These are phyloP conservation scores for Phanerodontia chrysosporium DNA, from an alignment of 768 basidiomycete genomes.

Conservation along the genomic window DNA sequence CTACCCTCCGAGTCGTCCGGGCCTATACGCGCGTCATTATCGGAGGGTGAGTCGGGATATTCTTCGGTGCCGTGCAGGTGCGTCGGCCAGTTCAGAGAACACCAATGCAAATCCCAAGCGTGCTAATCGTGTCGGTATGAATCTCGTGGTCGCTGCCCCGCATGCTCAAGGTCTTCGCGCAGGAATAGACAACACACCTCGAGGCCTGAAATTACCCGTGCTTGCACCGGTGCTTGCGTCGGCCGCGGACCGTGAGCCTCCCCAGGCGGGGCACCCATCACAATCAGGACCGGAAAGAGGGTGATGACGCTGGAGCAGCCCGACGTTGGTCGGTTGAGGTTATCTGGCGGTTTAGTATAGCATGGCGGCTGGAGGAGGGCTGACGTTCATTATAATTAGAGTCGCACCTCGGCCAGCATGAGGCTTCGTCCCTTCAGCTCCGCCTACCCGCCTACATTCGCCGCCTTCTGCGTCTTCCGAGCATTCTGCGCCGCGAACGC, in stretches of 20 bases:
- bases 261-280: background rate
- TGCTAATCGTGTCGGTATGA: background rate
- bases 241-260: background rate
- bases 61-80: background rate
- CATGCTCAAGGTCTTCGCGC: background rate
- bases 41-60: background rate
- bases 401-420: background rate
- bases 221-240: background rate
- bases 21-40: background rate
- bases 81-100: too few relatives aligned
- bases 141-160: background rate
- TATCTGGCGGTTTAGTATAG: background rate
- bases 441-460: background rate
- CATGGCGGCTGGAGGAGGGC: slow-evolving; percentile 1
- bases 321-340: background rate
- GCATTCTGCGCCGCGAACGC: background rate
- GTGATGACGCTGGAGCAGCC: background rate
- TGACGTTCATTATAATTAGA: slow-evolving; percentile 1
- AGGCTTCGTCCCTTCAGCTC: background rate
- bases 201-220: background rate
- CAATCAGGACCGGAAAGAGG: background rate
- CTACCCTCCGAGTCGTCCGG: too few relatives aligned
- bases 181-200: background rate
- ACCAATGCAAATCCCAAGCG: background rate
- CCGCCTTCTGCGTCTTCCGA: background rate